phyloP scores from a whole-genome alignment of 192 early-diverging fungal species.

The Coemansia sp. region DNA sequence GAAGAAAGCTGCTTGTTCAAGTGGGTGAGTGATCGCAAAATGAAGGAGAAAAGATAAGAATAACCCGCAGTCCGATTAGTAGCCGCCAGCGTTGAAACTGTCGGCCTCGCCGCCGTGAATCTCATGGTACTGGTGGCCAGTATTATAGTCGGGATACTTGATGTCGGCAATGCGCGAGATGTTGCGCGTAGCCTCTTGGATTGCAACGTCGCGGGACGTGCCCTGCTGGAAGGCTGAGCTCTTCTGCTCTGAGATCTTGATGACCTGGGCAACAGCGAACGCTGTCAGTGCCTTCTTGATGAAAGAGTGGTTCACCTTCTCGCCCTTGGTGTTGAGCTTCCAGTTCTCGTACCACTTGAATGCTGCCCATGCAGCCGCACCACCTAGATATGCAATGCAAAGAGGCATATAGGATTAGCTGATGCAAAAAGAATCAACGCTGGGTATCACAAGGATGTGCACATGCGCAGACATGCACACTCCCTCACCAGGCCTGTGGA shows the following conservation, averaged over 20 bases:
- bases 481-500: background rate
- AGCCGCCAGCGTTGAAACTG: slow-evolving; percentile 17
- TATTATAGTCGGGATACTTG: slow-evolving; percentile 10
- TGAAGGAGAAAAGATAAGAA: background rate
- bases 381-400: slow-evolving; percentile 25
- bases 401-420: background rate
- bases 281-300: slow-evolving; percentile 50
- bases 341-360: slow-evolving; percentile 52
- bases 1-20: no score
- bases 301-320: slow-evolving; percentile 44
- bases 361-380: slow-evolving; percentile 54
- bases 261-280: slow-evolving; percentile 46
- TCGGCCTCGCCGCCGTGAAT: slow-evolving; percentile 23
- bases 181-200: slow-evolving; percentile 30
- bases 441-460: background rate
- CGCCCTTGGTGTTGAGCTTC: slow-evolving; percentile 39
- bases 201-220: slow-evolving; percentile 38
- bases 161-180: slow-evolving; percentile 19
- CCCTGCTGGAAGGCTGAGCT: slow-evolving; percentile 45
- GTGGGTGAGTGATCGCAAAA: background rate
- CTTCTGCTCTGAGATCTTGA: slow-evolving; percentile 52
- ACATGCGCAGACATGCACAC: background rate
- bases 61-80: background rate
- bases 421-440: background rate
- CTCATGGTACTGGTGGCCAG: slow-evolving; percentile 14